Evolutionary conservation across 2,329 filamentous ascomycete species (phyloP).

Genomic region (Calonectria multiphialidica): DNA sequence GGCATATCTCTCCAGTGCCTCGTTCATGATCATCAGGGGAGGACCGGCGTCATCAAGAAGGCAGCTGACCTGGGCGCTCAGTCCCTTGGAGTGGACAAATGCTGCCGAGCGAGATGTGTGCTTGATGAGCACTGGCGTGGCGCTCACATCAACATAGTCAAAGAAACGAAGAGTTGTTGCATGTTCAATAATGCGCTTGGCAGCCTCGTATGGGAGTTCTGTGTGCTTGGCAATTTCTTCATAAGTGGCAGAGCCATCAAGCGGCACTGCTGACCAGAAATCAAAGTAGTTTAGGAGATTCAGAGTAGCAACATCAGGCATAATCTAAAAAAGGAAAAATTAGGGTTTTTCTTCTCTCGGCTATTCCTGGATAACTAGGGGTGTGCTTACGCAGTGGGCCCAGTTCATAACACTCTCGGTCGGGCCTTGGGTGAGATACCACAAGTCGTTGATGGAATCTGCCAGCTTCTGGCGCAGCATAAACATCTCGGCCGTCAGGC

Average conservation of each 20-base stretch:
- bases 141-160: constrained; percentile 2
- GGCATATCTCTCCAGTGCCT: neutral
- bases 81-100: neutral
- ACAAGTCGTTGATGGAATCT: constrained; percentile 60
- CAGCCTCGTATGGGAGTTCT: constrained; percentile 53
- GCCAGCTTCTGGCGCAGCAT: constrained; percentile 56
- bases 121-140: neutral
- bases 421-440: constrained; percentile 59
- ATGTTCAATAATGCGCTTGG: constrained; percentile 53
- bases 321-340: neutral
- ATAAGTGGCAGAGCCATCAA: constrained; percentile 58
- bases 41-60: neutral
- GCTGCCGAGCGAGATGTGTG: neutral
- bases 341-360: neutral
- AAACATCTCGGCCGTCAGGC: constrained; percentile 57
- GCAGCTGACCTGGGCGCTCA: neutral
- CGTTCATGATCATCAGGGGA: neutral
- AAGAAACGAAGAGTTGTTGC: constrained; percentile 55
- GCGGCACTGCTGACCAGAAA: constrained; percentile 64
- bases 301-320: constrained; percentile 49
- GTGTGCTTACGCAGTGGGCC: neutral
- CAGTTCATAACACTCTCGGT: constrained; percentile 5
- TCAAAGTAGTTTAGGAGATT: constrained; percentile 65
- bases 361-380: neutral
- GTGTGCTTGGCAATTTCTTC: constrained; percentile 53